Conservation (phyloP, 148 eudicot species). For the Polygonum aviculare region DNA sequence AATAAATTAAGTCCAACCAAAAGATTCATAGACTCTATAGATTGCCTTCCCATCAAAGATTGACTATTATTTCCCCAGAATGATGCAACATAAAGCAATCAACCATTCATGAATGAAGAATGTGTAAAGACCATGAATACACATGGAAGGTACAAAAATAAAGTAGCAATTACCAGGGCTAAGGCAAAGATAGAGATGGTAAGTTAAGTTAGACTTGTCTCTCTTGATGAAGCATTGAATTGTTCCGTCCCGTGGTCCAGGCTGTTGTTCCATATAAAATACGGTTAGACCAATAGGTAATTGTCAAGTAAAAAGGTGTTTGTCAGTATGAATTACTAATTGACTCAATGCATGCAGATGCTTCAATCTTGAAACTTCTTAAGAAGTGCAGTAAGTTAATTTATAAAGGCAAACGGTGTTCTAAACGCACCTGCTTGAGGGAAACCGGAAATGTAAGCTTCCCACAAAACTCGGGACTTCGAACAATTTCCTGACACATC, state of each 20-base stretch:
- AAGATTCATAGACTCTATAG: background rate
- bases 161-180: conserved; percentile 54
- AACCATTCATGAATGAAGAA: background rate
- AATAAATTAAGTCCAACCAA: background rate
- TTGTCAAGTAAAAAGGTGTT: background rate
- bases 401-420: background rate
- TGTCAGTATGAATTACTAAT: background rate
- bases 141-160: background rate
- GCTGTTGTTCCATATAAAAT: conserved; percentile 41
- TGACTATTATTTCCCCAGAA: background rate
- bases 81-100: background rate
- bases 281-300: background rate
- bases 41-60: background rate
- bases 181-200: conserved; percentile 80
- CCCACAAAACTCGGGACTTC: conserved; percentile 60
- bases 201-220: conserved; percentile 73
- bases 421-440: conserved; percentile 65
- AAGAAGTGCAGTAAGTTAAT: background rate
- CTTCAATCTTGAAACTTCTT: background rate
- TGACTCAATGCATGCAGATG: background rate
- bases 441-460: conserved; percentile 87
- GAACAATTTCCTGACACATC: conserved; percentile 78
- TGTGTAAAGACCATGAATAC: background rate
- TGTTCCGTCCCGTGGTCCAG: conserved; percentile 74
- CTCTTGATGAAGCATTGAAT: conserved; percentile 86